Evolutionary conservation across 495 filamentous ascomycete genomes (phyloP), one percentile per base, ranked within the genome.

Genomic region (Cercophora newfieldiana): DNA sequence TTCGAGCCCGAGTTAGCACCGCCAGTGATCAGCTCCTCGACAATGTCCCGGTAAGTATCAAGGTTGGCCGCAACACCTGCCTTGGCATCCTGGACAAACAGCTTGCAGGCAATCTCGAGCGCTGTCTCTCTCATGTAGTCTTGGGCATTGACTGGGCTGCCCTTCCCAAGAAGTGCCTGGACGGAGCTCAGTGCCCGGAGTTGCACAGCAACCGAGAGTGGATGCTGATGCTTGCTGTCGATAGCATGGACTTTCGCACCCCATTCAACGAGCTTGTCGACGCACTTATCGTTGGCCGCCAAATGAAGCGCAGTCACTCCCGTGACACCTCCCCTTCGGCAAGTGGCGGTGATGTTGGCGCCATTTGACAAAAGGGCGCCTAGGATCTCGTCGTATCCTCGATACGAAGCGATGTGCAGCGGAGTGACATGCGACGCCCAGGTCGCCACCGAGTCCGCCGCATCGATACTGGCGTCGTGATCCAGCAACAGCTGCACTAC

Each of bases 241-340:
- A 37, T 14, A 14, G 60, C 60, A 25, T 30, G 48, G 49, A 63
- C 30, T n/a, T 63, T 63, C 44, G 60, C 60, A 8, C 60, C 60
- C 18, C 19, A 21, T 21, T 54, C 7, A 0, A 63, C 7, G 22
- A 63, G 60, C 25, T 18, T 63, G 8, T 31, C 60, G 7, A 47
- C 60, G 26, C 60, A 63, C 8, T 18, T 2, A 12, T 12, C 12
- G 0, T 47, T 47, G 3, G 47, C 50, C 21, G 60, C 60, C 1
- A 63, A 47, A n/a, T 63, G 60, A 2, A 54, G 44, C 16, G 60
- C 60, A 2, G 60, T 63, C 22, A 63, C 44, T 0, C 60, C 60
- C 0, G 60, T 31, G 1, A 47, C 25, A 26, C 22, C 47, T 10
- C 26, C 49, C 2, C 47, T n/a, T 7, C 19, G n/a, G 49, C 60